Percentiles rank a stretch among this genome's conserved stretches.
Conservation (phyloP, 768 basidiomycete species). For the Auriscalpium orientale region DNA sequence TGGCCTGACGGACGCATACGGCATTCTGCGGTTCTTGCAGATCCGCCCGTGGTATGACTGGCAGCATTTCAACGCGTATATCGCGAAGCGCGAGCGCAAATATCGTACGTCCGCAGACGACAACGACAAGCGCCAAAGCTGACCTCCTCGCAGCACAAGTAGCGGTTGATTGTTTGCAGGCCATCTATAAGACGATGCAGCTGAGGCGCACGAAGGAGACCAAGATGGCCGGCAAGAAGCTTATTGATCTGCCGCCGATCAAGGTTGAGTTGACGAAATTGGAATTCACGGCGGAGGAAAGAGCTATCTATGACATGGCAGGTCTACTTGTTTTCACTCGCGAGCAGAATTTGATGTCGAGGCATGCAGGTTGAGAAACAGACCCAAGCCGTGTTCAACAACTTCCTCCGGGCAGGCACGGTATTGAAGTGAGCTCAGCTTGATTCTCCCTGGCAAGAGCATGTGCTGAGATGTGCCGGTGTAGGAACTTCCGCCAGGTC, state of each 20-base stretch:
- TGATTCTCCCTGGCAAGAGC: not conserved
- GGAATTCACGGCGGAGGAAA: conserved; percentile 53
- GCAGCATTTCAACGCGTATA: conserved; percentile 29
- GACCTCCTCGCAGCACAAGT: too few species aligned
- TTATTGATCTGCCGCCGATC: conserved; percentile 61
- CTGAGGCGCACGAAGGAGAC: conserved; percentile 46
- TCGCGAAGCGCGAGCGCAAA: conserved; percentile 37
- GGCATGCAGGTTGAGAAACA: conserved; percentile 37
- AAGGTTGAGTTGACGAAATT: conserved; percentile 41
- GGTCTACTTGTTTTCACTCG: not conserved
- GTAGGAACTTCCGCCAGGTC: conserved; percentile 49
- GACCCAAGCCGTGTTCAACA: conserved; percentile 57
- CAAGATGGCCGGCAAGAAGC: conserved; percentile 53
- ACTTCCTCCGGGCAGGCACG: conserved; percentile 52
- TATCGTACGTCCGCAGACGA: conserved; percentile 30
- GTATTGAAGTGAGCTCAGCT: conserved; percentile 49
- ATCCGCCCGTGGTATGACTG: conserved; percentile 36
- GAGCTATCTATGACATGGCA: conserved; percentile 54
- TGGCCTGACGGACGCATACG: conserved; percentile 45
- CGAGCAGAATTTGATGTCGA: not conserved
- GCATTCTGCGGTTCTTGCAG: conserved; percentile 32
- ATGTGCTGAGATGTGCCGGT: not conserved
- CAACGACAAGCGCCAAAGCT: too few species aligned
- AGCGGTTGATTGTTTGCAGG: conserved; percentile 42
- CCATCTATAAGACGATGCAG: conserved; percentile 44